Evolutionary conservation across 2,329 filamentous ascomycete genomes (phyloP).

Genomic region (Apiospora phragmitis): DNA sequence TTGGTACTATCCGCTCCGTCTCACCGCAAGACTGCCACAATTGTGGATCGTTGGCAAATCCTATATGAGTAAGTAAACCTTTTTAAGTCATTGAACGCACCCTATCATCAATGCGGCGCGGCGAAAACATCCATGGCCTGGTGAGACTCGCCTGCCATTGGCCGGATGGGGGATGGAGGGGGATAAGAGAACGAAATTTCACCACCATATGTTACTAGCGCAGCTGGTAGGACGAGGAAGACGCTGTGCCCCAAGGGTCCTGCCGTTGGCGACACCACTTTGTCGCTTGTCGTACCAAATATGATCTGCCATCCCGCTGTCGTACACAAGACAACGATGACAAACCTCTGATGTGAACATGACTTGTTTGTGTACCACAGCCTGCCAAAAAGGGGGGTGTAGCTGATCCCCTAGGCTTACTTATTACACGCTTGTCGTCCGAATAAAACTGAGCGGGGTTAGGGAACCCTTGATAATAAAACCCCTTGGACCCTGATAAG

Average conservation of each 20-base stretch:
- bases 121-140: not conserved
- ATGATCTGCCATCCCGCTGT: not conserved
- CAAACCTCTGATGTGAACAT: constrained; percentile 2
- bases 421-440: not conserved
- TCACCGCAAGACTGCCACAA: not conserved
- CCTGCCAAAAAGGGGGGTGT: not conserved
- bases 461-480: not conserved
- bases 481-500: not conserved
- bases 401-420: not conserved
- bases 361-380: not conserved
- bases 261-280: not conserved
- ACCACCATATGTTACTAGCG: not conserved
- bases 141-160: not conserved
- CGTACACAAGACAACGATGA: not conserved
- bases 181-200: not conserved
- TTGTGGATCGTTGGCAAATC: not conserved
- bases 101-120: not conserved
- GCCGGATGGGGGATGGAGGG: not conserved
- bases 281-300: not conserved
- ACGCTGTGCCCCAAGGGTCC: not conserved
- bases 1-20: not conserved
- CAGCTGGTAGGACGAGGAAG: not conserved
- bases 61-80: not conserved
- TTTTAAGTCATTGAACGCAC: not conserved
- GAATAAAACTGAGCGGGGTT: not conserved